phyloP scores from a whole-genome alignment of 1,284 basidiomycete species.

The Chalciporus sp. region DNA sequence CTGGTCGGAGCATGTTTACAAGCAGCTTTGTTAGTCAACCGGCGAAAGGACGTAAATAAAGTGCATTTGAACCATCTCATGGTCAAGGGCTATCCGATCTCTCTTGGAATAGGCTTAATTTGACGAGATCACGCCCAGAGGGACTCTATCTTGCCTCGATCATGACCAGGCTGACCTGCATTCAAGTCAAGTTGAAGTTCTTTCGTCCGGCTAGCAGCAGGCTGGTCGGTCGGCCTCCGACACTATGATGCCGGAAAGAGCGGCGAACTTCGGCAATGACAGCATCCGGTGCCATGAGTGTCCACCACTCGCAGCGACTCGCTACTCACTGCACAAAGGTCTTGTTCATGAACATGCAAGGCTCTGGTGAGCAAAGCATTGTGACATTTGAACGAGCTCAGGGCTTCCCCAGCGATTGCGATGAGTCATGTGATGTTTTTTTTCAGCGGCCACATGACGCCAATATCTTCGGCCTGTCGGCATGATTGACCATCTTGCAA shows the following conservation, averaged over 20 bases:
- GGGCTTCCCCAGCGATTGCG: not conserved
- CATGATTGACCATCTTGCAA: not conserved
- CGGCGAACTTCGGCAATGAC: not conserved
- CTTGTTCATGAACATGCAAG: not conserved
- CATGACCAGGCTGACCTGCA: too few relatives aligned
- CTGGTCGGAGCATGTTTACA: not conserved
- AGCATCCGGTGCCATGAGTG: not conserved
- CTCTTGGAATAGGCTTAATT: not conserved
- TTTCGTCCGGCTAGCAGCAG: too few relatives aligned
- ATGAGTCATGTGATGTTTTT: not conserved
- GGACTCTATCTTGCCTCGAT: too few relatives aligned
- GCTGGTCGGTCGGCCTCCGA: too few relatives aligned
- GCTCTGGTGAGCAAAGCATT: not conserved
- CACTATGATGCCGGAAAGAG: too few relatives aligned
- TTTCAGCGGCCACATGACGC: not conserved
- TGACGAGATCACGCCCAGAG: too few relatives aligned
- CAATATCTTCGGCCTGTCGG: constrained; percentile 9
- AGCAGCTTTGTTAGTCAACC: not conserved
- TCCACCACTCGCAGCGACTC: too few relatives aligned
- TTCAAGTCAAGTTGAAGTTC: too few relatives aligned
- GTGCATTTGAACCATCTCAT: not conserved
- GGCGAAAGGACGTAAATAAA: not conserved
- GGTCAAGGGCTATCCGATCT: not conserved
- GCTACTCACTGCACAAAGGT: not conserved
- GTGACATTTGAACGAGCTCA: not conserved